These are phyloP conservation scores for Ogataea zsoltii DNA, from an alignment of 805 yeast genomes.

Conservation along the genomic window DNA sequence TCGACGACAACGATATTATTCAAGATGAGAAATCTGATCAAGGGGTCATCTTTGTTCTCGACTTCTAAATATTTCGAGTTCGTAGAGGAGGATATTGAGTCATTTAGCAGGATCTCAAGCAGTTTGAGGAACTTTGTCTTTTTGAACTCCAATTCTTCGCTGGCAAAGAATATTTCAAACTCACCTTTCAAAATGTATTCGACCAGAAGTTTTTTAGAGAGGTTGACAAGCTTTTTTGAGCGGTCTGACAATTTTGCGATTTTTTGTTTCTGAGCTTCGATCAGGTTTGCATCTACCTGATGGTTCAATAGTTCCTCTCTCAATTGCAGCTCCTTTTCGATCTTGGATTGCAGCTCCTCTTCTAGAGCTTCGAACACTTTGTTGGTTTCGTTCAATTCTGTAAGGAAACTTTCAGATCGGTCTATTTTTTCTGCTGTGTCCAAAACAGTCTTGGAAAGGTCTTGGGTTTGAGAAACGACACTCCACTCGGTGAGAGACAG, in stretches of 20 bases:
- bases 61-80: constrained; percentile 25
- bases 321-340: constrained; percentile 9
- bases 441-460: constrained; percentile 7
- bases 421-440: constrained; percentile 1
- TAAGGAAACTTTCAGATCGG: neutral
- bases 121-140: constrained; percentile 29
- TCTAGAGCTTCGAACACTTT: constrained; percentile 8
- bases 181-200: constrained; percentile 31
- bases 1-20: constrained; percentile 32
- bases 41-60: constrained; percentile 34
- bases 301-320: constrained; percentile 8
- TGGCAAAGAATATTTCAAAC: constrained; percentile 23
- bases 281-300: constrained; percentile 1
- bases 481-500: constrained; percentile 27
- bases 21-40: constrained; percentile 33
- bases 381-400: constrained; percentile 8
- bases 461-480: constrained; percentile 14
- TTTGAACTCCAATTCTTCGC: constrained; percentile 20
- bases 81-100: constrained; percentile 22
- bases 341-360: constrained; percentile 10
- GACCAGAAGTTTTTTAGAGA: constrained; percentile 28
- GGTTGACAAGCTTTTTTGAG: constrained; percentile 24
- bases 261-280: constrained; percentile 9
- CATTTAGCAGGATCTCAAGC: constrained; percentile 34
- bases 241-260: constrained; percentile 19